These are phyloP conservation scores for Bryoerythrophyllum caledonicum DNA, from an alignment of 225 moss, liverwort and hornwort species.

Conservation along the genomic window DNA sequence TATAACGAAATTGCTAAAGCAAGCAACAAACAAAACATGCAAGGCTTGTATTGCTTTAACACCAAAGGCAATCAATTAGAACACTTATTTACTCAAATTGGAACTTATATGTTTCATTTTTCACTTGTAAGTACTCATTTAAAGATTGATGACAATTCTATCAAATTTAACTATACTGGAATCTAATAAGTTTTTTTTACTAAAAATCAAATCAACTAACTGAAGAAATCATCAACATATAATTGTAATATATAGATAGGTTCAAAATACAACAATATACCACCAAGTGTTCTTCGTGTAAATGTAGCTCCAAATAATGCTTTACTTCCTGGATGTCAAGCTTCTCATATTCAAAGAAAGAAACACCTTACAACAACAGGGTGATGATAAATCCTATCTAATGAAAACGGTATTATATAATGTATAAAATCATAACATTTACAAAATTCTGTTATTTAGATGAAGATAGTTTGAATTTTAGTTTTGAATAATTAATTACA, in stretches of 20 bases:
- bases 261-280: slow-evolving; percentile 43
- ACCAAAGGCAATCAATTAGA: slow-evolving; percentile 53
- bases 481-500: not conserved
- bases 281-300: slow-evolving; percentile 43
- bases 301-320: slow-evolving; percentile 40
- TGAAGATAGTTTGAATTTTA: not conserved
- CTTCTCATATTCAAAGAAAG: not conserved
- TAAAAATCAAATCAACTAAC: not conserved
- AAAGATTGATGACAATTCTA: no score
- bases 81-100: slow-evolving; percentile 45
- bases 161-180: not conserved
- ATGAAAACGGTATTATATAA: not conserved
- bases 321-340: not conserved
- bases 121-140: slow-evolving; percentile 27
- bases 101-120: slow-evolving; percentile 52
- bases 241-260: slow-evolving; percentile 16
- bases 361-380: slow-evolving; percentile 15
- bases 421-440: not conserved
- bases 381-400: slow-evolving; percentile 1
- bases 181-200: no score
- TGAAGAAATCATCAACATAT: not conserved
- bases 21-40: slow-evolving; percentile 27
- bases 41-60: slow-evolving; percentile 51
- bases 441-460: not conserved
- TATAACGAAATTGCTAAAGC: slow-evolving; percentile 35